Base-by-base conservation (phyloP, 1,284 basidiomycete genomes). In the Leccinum subrobustum region DNA sequence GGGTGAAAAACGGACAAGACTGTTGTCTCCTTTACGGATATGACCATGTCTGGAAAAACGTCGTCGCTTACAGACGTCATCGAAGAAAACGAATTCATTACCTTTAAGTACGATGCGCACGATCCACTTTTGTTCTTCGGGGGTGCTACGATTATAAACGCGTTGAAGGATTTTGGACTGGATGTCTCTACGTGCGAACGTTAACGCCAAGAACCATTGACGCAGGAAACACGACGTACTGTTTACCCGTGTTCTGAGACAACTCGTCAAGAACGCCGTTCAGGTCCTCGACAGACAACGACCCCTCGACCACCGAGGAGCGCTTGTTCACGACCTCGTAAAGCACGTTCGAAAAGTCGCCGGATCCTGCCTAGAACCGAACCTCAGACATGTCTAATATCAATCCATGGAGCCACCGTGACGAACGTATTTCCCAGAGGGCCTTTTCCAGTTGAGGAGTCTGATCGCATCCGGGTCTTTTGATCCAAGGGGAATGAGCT, bases 81-180 rank as follows among this genome's bases (percentile, higher is more conserved):
- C 11, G n/a, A 54, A 20, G 23, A n/a, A 31, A 60, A 18, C n/a
- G 20, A 42, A 33, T 3, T 47, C 11, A 12, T 1, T 54, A 91
- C 93, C 95, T 83, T 97, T 96, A 20, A 98, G 79, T 53, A 98
- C 92, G 69, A 98, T 93, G 4, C 93, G 4, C 93, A 93, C 88
- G 58, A 98, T 88, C 96, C 96, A 98, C 59, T 86, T 83, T 70
- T 96, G 94, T 70, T 97, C 93, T 62, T 87, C 84, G 0, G 93
- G 79, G 0, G 93, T 94, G 27, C 87, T 79, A 52, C 85, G 82
- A 67, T 91, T 90, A 69, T 93, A 93, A 12, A 96, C 78, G 8
- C 84, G 81, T 61, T 89, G 86, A 59, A 96, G 73, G 29, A 94
- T 84, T 54, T 83, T 88, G 1, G 88, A 82, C 67, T 95, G 92